Evolutionary conservation across 2,329 filamentous ascomycete genomes (phyloP).

Genomic region (Aspergillus novofumigatus): DNA sequence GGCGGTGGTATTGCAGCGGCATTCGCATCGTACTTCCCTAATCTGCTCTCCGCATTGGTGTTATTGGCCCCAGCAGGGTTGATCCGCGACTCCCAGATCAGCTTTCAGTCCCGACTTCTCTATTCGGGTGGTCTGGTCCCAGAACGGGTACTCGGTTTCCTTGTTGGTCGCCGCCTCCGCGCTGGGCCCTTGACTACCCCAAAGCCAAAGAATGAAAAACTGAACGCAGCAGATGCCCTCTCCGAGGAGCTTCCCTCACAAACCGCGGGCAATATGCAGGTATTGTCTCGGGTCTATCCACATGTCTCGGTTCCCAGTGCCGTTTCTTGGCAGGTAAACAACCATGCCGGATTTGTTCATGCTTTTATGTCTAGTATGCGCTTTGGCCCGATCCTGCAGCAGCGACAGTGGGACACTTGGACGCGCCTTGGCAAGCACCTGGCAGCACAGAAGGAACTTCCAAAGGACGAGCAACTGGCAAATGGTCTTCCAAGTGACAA

Average conservation of each 20-base stretch:
- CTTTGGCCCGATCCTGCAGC: conserved; percentile 64
- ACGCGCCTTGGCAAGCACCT: conserved; percentile 50
- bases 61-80: conserved; percentile 77
- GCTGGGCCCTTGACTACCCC: conserved; percentile 37
- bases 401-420: conserved; percentile 58
- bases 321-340: conserved; percentile 64
- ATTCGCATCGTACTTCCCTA: conserved; percentile 66
- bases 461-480: conserved; percentile 22
- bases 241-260: conserved; percentile 38
- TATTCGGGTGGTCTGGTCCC: conserved; percentile 61
- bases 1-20: conserved; percentile 69
- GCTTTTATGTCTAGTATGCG: conserved; percentile 69
- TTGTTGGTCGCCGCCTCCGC: conserved; percentile 50
- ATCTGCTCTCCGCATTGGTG: conserved; percentile 64
- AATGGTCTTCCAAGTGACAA: conserved; percentile 41
- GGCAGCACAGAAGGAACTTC: conserved; percentile 34
- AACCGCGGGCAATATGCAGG: conserved; percentile 35
- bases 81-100: conserved; percentile 61
- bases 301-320: conserved; percentile 57
- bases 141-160: conserved; percentile 49
- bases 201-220: conserved; percentile 28
- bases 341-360: conserved; percentile 63
- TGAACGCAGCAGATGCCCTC: conserved; percentile 39
- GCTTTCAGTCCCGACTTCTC: conserved; percentile 57
- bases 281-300: conserved; percentile 51